A percentile compares a stretch with the other conserved stretches of the same genome.
Evolutionary conservation across 208 protist species (phyloP).

Genomic region (Leptomonas pyrrhocoris): DNA sequence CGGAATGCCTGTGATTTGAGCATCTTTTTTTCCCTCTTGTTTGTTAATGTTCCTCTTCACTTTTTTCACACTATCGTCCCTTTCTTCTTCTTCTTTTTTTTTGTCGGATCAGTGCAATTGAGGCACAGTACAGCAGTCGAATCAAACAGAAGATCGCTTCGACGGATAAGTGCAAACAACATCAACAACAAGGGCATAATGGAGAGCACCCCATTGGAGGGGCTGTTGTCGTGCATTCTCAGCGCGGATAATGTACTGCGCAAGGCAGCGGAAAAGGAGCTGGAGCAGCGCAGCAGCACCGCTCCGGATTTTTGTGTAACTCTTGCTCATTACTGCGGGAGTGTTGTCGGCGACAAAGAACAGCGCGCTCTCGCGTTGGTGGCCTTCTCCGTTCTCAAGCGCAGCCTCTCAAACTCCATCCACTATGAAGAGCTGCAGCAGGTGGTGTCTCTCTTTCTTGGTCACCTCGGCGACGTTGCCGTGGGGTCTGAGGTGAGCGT

Average conservation of each 20-base stretch:
- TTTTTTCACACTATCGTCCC: background rate
- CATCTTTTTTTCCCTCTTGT: background rate
- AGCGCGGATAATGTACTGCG: conserved; percentile 53
- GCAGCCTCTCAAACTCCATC: conserved; percentile 18
- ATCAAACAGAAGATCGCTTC: too few relatives aligned
- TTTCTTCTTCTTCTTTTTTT: conserved; percentile 1
- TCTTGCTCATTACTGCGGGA: conserved; percentile 28
- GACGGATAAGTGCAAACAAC: too few relatives aligned
- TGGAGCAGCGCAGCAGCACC: conserved; percentile 34
- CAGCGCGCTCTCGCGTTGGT: conserved; percentile 30
- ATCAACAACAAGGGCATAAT: conserved; percentile 8
- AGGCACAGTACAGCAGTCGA: too few relatives aligned
- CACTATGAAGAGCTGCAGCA: conserved; percentile 19
- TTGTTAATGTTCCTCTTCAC: background rate
- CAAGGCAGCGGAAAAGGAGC: conserved; percentile 41
- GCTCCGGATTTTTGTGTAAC: conserved; percentile 32
- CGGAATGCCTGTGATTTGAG: too few relatives aligned
- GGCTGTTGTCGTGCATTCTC: conserved; percentile 43
- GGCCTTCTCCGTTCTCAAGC: conserved; percentile 55
- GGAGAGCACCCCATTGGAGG: conserved; percentile 16
- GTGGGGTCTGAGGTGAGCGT: conserved; percentile 1
- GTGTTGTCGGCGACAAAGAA: conserved; percentile 5
- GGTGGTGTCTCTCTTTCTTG: conserved; percentile 16
- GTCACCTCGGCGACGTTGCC: conserved; percentile 12
- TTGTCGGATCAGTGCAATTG: too few relatives aligned